Evolutionary conservation across 2,329 filamentous ascomycete genomes (phyloP).

Genomic region (Colletotrichum horii): DNA sequence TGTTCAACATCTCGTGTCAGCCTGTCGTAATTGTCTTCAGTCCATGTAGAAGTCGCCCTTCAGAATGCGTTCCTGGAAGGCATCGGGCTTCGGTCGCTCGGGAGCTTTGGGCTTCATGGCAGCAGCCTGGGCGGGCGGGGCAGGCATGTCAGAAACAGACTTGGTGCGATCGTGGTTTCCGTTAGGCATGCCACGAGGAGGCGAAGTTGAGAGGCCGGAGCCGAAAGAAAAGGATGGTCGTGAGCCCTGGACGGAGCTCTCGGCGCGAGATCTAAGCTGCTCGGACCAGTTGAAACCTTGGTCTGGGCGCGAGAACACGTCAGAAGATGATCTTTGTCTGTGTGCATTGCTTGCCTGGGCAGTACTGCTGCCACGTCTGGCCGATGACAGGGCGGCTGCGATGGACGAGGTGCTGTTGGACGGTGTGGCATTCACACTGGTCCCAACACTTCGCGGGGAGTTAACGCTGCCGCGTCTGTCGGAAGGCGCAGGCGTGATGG

Average conservation of each 20-base stretch:
- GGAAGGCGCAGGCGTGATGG: constrained; percentile 36
- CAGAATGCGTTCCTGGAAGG: constrained; percentile 94
- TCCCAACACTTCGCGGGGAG: not conserved
- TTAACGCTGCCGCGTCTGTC: constrained; percentile 24
- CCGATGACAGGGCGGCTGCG: constrained; percentile 36
- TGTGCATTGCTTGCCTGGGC: constrained; percentile 66
- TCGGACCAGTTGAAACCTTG: constrained; percentile 96
- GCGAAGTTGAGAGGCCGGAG: constrained; percentile 45
- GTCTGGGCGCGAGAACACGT: constrained; percentile 72
- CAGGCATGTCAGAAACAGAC: constrained; percentile 70
- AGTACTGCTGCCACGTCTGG: constrained; percentile 42
- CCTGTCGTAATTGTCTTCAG: constrained; percentile 46
- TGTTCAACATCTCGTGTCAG: not conserved
- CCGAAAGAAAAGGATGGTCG: constrained; percentile 66
- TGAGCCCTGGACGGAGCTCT: constrained; percentile 71
- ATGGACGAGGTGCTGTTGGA: constrained; percentile 35
- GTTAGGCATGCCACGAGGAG: constrained; percentile 41
- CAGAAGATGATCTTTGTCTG: constrained; percentile 65
- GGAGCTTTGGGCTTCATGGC: constrained; percentile 49
- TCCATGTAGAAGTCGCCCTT: constrained; percentile 99
- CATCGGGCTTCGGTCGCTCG: constrained; percentile 78
- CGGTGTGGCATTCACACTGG: constrained; percentile 27
- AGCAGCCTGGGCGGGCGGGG: constrained; percentile 57
- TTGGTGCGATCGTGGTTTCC: constrained; percentile 68
- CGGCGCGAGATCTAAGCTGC: constrained; percentile 89